Percentiles rank a stretch among this genome's conserved stretches.
These are phyloP conservation scores for Hypoxylon sp. DNA, from an alignment of 2,329 filamentous ascomycete species.

Conservation along the genomic window DNA sequence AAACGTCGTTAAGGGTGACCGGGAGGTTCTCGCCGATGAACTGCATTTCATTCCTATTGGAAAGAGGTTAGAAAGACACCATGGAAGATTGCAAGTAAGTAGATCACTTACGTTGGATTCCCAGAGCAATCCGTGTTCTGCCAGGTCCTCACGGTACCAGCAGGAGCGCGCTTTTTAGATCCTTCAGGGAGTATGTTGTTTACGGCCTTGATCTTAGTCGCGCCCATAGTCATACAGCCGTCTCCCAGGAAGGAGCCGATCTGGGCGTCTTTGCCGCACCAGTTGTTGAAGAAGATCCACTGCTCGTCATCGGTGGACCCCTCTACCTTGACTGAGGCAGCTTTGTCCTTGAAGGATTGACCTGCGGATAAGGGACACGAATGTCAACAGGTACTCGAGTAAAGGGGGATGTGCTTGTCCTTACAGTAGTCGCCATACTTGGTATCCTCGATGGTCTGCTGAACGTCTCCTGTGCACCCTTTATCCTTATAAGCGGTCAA, in stretches of 20 bases:
- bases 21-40: slow-evolving; percentile 19
- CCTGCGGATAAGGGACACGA: not conserved
- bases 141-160: slow-evolving; percentile 19
- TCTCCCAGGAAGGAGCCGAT: slow-evolving; percentile 24
- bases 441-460: slow-evolving; percentile 29
- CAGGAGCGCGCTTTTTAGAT: slow-evolving; percentile 10
- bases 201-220: slow-evolving; percentile 20
- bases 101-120: slow-evolving; percentile 15
- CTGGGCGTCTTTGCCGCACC: slow-evolving; percentile 24
- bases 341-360: slow-evolving; percentile 24
- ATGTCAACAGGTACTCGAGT: not conserved
- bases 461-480: slow-evolving; percentile 24
- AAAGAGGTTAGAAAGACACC: not conserved
- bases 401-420: not conserved
- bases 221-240: slow-evolving; percentile 24
- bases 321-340: slow-evolving; percentile 32
- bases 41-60: slow-evolving; percentile 12
- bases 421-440: slow-evolving; percentile 27
- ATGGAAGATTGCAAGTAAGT: not conserved
- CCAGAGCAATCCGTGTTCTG: slow-evolving; percentile 27
- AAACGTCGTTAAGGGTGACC: slow-evolving; percentile 19
- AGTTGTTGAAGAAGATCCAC: slow-evolving; percentile 36
- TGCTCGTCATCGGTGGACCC: slow-evolving; percentile 8
- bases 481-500: slow-evolving; percentile 25
- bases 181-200: slow-evolving; percentile 25